These are phyloP conservation scores for Phanerochaete sordida DNA, from an alignment of 768 basidiomycete species.

Conservation along the genomic window DNA sequence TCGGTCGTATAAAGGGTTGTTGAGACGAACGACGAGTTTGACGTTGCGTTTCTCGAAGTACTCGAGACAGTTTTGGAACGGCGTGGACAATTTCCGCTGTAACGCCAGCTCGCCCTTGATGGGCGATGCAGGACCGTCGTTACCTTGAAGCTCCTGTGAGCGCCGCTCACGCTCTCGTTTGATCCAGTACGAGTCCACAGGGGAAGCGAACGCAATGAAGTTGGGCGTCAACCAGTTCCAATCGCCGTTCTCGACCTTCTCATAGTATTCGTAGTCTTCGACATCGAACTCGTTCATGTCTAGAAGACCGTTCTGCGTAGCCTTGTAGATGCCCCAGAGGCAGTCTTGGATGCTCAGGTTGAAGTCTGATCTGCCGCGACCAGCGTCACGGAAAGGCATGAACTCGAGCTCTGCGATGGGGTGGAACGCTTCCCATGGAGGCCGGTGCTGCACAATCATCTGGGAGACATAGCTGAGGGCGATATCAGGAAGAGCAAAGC, in stretches of 20 bases:
- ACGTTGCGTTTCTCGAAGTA: constrained; percentile 88
- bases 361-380: constrained; percentile 88
- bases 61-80: constrained; percentile 88
- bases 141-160: constrained; percentile 27
- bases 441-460: constrained; percentile 90
- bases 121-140: constrained; percentile 18
- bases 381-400: constrained; percentile 95
- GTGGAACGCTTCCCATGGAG: constrained; percentile 94
- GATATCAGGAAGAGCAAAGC: neutral
- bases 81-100: constrained; percentile 72
- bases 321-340: constrained; percentile 84
- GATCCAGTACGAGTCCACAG: constrained; percentile 77
- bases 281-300: constrained; percentile 94
- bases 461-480: constrained; percentile 24
- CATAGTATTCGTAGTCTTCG: constrained; percentile 91
- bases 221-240: constrained; percentile 95
- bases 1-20: constrained; percentile 88
- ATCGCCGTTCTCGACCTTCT: constrained; percentile 93
- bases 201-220: constrained; percentile 93
- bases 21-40: constrained; percentile 89
- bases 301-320: constrained; percentile 87
- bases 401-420: constrained; percentile 91
- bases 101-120: constrained; percentile 44
- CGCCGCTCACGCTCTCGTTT: constrained; percentile 69
- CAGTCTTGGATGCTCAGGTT: constrained; percentile 92